Percentiles rank a stretch among this genome's conserved stretches.
Conservation (phyloP, 2,329 filamentous ascomycete species). For the Malbranchea cinnamomea region DNA sequence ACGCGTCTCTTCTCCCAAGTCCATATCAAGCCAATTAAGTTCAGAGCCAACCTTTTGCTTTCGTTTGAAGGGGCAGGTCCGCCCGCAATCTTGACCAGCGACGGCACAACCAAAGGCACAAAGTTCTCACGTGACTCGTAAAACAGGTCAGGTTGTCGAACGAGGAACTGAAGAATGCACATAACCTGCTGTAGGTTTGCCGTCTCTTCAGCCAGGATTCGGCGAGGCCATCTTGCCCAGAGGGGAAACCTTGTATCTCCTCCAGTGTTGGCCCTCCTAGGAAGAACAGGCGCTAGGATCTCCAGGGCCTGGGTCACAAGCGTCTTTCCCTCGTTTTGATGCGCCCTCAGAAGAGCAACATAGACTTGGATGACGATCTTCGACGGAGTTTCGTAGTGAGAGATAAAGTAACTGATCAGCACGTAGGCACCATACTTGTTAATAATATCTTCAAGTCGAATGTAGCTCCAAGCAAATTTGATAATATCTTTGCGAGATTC, state of each 20-base stretch:
- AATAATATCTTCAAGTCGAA: conserved; percentile 94
- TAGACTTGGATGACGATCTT: conserved; percentile 97
- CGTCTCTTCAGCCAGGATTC: conserved; percentile 84
- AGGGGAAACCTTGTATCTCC: conserved; percentile 56
- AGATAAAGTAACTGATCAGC: conserved; percentile 93
- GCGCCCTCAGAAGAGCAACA: conserved; percentile 74
- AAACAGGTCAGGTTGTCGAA: conserved; percentile 82
- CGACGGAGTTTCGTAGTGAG: conserved; percentile 84
- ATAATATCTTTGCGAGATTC: conserved; percentile 96
- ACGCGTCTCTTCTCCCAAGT: conserved; percentile 81
- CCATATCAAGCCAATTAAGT: conserved; percentile 81
- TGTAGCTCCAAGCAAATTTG: conserved; percentile 98
- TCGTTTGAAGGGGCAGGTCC: conserved; percentile 71
- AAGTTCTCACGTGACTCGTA: conserved; percentile 92
- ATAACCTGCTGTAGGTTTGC: conserved; percentile 93
- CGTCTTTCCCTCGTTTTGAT: conserved; percentile 84
- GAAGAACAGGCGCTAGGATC: conserved; percentile 83
- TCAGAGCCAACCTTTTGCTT: conserved; percentile 78
- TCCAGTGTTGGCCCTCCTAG: conserved; percentile 52
- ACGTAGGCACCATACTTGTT: conserved; percentile 98
- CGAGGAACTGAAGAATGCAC: conserved; percentile 93
- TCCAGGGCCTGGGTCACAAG: conserved; percentile 90
- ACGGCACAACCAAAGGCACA: conserved; percentile 72
- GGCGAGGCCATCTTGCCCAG: conserved; percentile 81
- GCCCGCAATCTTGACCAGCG: conserved; percentile 72